Conservation (phyloP, 768 basidiomycete genomes). For the Tylopilus balloui region DNA sequence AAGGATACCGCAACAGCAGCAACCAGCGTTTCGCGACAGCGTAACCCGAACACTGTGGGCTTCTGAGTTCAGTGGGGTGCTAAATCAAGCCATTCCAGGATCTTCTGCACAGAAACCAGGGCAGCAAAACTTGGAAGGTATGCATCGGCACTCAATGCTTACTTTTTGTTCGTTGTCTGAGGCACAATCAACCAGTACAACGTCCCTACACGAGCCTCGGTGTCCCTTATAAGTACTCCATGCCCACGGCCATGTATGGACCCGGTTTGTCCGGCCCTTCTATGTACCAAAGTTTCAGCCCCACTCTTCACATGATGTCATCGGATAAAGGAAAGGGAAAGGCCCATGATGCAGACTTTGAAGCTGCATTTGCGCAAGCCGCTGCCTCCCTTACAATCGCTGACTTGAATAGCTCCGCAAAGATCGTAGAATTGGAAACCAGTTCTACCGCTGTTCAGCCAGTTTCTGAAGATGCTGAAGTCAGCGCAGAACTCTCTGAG, state of each 20-base stretch:
- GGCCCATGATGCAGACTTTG: slow-evolving; percentile 71
- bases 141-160: background rate
- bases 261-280: slow-evolving; percentile 31
- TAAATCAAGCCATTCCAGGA: slow-evolving; percentile 17
- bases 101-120: slow-evolving; percentile 32
- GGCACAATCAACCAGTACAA: slow-evolving; percentile 25
- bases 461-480: slow-evolving; percentile 30
- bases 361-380: slow-evolving; percentile 75
- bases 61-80: slow-evolving; percentile 46
- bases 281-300: slow-evolving; percentile 32
- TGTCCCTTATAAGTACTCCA: slow-evolving; percentile 35
- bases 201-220: slow-evolving; percentile 36
- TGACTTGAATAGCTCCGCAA: slow-evolving; percentile 39
- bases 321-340: slow-evolving; percentile 72
- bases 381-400: slow-evolving; percentile 46
- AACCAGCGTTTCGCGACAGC: slow-evolving; percentile 34
- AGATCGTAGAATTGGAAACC: slow-evolving; percentile 53
- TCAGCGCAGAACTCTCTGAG: slow-evolving; percentile 49
- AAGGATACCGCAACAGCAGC: slow-evolving; percentile 44
- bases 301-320: slow-evolving; percentile 19
- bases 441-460: slow-evolving; percentile 38
- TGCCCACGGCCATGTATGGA: slow-evolving; percentile 32
- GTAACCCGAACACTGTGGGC: slow-evolving; percentile 45
- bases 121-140: slow-evolving; percentile 27
- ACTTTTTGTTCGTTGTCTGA: slow-evolving; percentile 4